Evolutionary conservation across 2,329 filamentous ascomycete species (phyloP).

Genomic region (Botryosphaeria agaves): DNA sequence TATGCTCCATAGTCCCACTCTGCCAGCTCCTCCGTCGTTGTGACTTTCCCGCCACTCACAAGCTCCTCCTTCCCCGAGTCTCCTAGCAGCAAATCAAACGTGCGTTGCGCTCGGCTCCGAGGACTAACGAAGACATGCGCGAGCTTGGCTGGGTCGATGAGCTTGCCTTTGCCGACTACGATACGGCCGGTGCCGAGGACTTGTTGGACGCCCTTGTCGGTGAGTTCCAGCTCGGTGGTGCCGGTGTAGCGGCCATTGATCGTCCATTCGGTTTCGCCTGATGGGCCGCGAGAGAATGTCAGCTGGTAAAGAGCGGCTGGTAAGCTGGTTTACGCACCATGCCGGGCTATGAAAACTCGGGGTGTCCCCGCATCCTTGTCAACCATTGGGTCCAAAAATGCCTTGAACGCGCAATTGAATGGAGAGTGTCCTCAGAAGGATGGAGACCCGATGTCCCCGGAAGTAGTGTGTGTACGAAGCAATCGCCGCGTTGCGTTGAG

Average conservation of each 20-base stretch:
- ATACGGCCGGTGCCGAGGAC: conserved; percentile 25
- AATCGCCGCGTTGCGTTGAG: too few relatives aligned
- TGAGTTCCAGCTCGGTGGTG: conserved; percentile 25
- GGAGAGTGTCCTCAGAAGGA: too few relatives aligned
- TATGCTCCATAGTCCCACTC: conserved; percentile 50
- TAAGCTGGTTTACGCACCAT: neutral
- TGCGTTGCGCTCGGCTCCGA: conserved; percentile 28
- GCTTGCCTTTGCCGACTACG: conserved; percentile 31
- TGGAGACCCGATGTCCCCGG: too few relatives aligned
- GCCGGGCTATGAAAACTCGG: conserved; percentile 3
- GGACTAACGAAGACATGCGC: conserved; percentile 33
- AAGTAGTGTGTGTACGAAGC: too few relatives aligned
- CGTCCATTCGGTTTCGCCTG: conserved; percentile 29
- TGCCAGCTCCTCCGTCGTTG: conserved; percentile 32
- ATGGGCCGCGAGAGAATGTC: too few relatives aligned
- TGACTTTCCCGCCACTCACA: conserved; percentile 46
- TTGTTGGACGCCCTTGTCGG: conserved; percentile 23
- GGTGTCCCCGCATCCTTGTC: conserved; percentile 3
- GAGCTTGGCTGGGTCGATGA: conserved; percentile 33
- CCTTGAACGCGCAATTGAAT: too few relatives aligned
- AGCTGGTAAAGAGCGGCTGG: neutral
- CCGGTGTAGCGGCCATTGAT: conserved; percentile 29
- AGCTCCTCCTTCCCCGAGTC: too few relatives aligned
- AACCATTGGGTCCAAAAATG: too few relatives aligned
- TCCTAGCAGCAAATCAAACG: conserved; percentile 31